Evolutionary conservation across 1,284 basidiomycete genomes (phyloP).

Genomic region (Microbotryomycetes sp.): DNA sequence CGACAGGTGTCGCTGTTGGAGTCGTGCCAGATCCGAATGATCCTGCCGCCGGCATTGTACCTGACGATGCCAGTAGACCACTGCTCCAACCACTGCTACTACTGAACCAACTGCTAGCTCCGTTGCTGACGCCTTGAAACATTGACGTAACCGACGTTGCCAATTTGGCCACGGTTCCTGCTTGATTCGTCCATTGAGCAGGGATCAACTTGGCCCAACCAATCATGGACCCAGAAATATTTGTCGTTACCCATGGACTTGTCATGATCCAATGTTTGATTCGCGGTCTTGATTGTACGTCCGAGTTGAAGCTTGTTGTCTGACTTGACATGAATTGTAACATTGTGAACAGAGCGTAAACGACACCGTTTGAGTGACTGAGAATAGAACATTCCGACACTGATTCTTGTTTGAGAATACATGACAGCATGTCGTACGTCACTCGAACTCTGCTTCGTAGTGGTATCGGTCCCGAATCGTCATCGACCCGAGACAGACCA

Average conservation of each 20-base stretch:
- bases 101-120: too few relatives aligned
- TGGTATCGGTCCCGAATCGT: background rate
- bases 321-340: background rate
- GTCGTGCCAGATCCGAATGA: too few relatives aligned
- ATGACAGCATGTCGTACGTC: constrained; percentile 5
- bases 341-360: constrained; percentile 21
- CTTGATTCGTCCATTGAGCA: background rate
- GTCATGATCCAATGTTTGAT: background rate
- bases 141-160: too few relatives aligned
- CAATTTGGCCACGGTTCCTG: constrained; percentile 6
- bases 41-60: too few relatives aligned
- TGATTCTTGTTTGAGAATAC: constrained; percentile 7
- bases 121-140: too few relatives aligned
- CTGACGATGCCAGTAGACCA: too few relatives aligned
- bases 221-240: background rate
- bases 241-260: background rate
- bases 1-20: background rate
- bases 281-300: background rate
- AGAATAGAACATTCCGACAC: constrained; percentile 3
- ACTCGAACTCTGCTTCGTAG: background rate
- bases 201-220: constrained; percentile 15
- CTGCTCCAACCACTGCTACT: too few relatives aligned
- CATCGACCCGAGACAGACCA: constrained; percentile 4
- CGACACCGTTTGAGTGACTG: constrained; percentile 24
- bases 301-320: too few relatives aligned